Base-by-base conservation (phyloP, 2,329 filamentous ascomycete genomes). In the Penicillium sp. region DNA sequence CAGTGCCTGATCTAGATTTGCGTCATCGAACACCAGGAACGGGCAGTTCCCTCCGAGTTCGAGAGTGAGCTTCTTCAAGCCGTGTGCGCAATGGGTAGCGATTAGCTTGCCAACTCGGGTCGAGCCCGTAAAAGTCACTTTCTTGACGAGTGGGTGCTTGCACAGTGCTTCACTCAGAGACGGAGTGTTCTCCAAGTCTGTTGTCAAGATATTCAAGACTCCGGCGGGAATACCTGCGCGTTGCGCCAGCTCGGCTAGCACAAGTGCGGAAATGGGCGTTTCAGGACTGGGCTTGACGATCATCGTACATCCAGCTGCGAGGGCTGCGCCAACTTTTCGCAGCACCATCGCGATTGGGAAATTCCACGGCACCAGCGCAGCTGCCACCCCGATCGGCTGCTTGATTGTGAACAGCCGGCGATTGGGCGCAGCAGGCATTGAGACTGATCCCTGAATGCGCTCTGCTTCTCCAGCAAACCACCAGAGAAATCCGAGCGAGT, bases 221-320 rank as follows among this genome's bases (percentile, higher is more conserved):
- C 81, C 82, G 12, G 77, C 74, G 0, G 79, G 77, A 49, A 84
- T 79, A 1, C 79, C 79, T 3, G 79, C 79, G 39, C 75, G 66
- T 40, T 71, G 66, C 9, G 80, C 79, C 29, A 84, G 65, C 36
- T 71, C 55, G 1, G 61, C 80, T n/a, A 83, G 61, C 2, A 75
- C 72, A 12, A 83, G 64, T 0, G 78, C 75, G 2, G 77, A 78
- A 32, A 83, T 71, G 0, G 81, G 80, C 1, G 80, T 83, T 64
- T 88, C 84, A 0, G 84, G 84, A 4, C 81, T 84, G 2, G 85
- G 83, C 68, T 88, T 88, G 12, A 81, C 75, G 28, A 90, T 75
- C 81, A 90, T 87, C 1, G 84, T 83, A 61, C 84, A 88, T 1
- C 85, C 85, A 3, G 84, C 84, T 1, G 85, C 85, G 35, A 88